phyloP scores from a whole-genome alignment of 2,329 filamentous ascomycete species.

The Colletotrichum caudatum region DNA sequence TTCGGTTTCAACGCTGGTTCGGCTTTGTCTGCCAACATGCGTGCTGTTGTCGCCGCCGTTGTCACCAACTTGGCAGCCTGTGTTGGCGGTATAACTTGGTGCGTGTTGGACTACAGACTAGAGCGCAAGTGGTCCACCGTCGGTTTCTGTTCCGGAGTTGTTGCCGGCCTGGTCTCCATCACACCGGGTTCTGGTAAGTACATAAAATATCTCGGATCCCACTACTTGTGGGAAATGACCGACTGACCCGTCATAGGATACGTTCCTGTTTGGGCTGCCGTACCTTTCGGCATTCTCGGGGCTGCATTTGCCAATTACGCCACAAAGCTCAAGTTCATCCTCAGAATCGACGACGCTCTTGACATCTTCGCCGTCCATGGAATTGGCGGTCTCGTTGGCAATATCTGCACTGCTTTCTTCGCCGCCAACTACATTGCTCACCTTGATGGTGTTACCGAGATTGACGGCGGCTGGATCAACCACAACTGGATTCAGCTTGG shows the following conservation, averaged over 20 bases:
- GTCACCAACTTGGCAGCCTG: constrained; percentile 89
- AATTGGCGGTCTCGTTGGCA: constrained; percentile 82
- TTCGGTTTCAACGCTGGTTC: constrained; percentile 95
- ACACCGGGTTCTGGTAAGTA: constrained; percentile 82
- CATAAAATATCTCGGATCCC: background rate
- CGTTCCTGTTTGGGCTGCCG: constrained; percentile 86
- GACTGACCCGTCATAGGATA: constrained; percentile 59
- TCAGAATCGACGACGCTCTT: constrained; percentile 84
- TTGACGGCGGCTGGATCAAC: constrained; percentile 85
- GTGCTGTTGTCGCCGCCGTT: constrained; percentile 86
- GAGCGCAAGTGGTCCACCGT: constrained; percentile 94
- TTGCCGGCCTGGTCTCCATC: constrained; percentile 88
- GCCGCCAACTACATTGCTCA: constrained; percentile 87
- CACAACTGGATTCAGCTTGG: constrained; percentile 85
- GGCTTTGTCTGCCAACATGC: constrained; percentile 82
- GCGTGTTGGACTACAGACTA: constrained; percentile 86
- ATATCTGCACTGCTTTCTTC: constrained; percentile 84
- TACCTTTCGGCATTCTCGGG: constrained; percentile 82
- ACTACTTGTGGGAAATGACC: background rate
- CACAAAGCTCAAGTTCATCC: constrained; percentile 88
- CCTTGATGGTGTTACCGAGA: constrained; percentile 76
- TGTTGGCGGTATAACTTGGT: constrained; percentile 90
- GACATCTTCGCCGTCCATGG: constrained; percentile 90
- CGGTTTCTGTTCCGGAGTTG: constrained; percentile 91
- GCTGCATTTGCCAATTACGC: constrained; percentile 87